These are phyloP conservation scores for Peniophora sp. DNA, from an alignment of 1,284 basidiomycete genomes.

Conservation along the genomic window DNA sequence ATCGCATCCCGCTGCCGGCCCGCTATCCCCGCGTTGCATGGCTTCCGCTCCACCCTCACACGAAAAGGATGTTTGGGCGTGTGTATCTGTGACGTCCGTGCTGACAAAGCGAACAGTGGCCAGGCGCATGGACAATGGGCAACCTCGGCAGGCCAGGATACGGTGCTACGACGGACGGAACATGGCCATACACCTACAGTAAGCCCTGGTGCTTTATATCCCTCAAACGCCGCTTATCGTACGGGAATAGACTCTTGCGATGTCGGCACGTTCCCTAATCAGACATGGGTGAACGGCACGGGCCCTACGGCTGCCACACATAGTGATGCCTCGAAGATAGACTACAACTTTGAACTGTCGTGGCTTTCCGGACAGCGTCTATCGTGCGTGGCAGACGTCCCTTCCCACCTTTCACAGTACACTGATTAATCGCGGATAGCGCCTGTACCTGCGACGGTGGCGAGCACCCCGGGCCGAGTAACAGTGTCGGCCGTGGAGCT, in stretches of 20 bases:
- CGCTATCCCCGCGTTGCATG: neutral
- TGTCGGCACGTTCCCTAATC: slow-evolving; percentile 78
- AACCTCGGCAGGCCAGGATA: slow-evolving; percentile 84
- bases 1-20: neutral
- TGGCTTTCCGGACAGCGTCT: slow-evolving; percentile 42
- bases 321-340: slow-evolving; percentile 22
- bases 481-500: slow-evolving; percentile 64
- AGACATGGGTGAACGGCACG: slow-evolving; percentile 39
- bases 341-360: slow-evolving; percentile 37
- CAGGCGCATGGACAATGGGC: slow-evolving; percentile 84
- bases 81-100: neutral
- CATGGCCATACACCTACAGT: slow-evolving; percentile 48
- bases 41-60: neutral
- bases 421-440: neutral
- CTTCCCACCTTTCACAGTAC: no score
- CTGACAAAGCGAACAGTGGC: slow-evolving; percentile 40
- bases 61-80: neutral
- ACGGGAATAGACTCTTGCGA: slow-evolving; percentile 72
- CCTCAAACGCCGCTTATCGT: slow-evolving; percentile 17
- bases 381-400: slow-evolving; percentile 20
- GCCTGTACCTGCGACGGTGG: slow-evolving; percentile 72
- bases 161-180: slow-evolving; percentile 74
- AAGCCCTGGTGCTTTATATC: slow-evolving; percentile 30
- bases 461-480: slow-evolving; percentile 76
- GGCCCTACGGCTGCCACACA: slow-evolving; percentile 39